phyloP scores from a whole-genome alignment of 805 yeast genomes.

The Dipodascus albidus region DNA sequence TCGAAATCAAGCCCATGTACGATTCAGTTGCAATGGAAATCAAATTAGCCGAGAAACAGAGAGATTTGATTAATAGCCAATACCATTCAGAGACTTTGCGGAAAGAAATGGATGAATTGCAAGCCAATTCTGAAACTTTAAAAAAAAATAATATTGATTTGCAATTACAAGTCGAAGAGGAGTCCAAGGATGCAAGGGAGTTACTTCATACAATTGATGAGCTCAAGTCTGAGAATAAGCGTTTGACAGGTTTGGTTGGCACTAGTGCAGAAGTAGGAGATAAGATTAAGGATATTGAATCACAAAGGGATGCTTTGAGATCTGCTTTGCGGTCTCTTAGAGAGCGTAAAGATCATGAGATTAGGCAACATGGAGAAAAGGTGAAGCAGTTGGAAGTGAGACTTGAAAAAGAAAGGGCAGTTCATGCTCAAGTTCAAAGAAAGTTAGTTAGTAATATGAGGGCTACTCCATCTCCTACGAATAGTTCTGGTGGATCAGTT shows the following conservation, averaged over 20 bases:
- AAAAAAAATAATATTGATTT: slow-evolving; percentile 24
- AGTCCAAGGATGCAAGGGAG: slow-evolving; percentile 10
- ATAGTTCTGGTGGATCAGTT: background rate
- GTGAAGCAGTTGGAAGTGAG: slow-evolving; percentile 20
- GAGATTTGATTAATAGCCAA: background rate
- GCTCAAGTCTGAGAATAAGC: slow-evolving; percentile 23
- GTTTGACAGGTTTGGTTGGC: background rate
- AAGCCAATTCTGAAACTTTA: slow-evolving; percentile 21
- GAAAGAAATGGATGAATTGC: background rate
- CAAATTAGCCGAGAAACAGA: background rate
- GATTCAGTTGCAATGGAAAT: background rate
- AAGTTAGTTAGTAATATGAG: slow-evolving; percentile 15
- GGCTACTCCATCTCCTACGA: slow-evolving; percentile 1
- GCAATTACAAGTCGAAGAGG: slow-evolving; percentile 21
- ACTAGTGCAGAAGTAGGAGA: slow-evolving; percentile 24
- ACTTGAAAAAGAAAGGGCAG: slow-evolving; percentile 18
- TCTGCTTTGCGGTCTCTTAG: slow-evolving; percentile 30
- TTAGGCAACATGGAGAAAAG: slow-evolving; percentile 18
- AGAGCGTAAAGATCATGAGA: slow-evolving; percentile 29
- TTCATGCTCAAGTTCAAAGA: slow-evolving; percentile 16
- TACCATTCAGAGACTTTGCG: background rate
- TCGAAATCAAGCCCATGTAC: slow-evolving; percentile 15
- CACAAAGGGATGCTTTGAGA: slow-evolving; percentile 29
- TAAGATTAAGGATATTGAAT: slow-evolving; percentile 23
- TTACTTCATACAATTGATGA: slow-evolving; percentile 20